phyloP scores from a whole-genome alignment of 768 basidiomycete species.

The Rubroboletus pulcherrimus region DNA sequence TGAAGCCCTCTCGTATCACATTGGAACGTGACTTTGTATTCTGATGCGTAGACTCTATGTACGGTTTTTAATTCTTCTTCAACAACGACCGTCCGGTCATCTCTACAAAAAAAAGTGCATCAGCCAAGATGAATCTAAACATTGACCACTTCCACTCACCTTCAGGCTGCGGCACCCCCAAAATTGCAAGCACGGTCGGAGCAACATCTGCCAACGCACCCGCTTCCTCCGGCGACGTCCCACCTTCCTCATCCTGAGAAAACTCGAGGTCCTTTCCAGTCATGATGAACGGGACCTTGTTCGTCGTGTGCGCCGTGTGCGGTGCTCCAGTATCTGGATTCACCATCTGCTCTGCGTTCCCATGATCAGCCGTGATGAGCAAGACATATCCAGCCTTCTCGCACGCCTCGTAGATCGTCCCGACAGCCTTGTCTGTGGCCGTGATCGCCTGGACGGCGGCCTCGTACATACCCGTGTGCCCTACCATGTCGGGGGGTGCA shows the following conservation, averaged over 20 bases:
- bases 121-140: not conserved
- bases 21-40: not conserved
- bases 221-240: constrained; percentile 49
- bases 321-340: constrained; percentile 80
- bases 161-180: constrained; percentile 70
- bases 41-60: constrained; percentile 4
- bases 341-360: constrained; percentile 94
- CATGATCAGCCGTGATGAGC: constrained; percentile 89
- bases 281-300: constrained; percentile 86
- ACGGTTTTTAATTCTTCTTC: constrained; percentile 22
- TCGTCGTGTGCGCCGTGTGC: constrained; percentile 90
- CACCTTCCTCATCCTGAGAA: constrained; percentile 45
- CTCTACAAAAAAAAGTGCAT: constrained; percentile 12
- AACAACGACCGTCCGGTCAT: constrained; percentile 31
- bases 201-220: constrained; percentile 89
- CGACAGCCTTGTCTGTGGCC: constrained; percentile 87
- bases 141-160: constrained; percentile 36
- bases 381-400: constrained; percentile 83
- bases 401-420: constrained; percentile 82
- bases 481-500: constrained; percentile 97
- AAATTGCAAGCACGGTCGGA: constrained; percentile 77
- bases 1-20: not conserved
- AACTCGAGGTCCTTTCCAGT: constrained; percentile 62
- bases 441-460: constrained; percentile 87
- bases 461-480: constrained; percentile 89